Evolutionary conservation across 768 basidiomycete genomes (phyloP).

Genomic region (Pholiota molesta): DNA sequence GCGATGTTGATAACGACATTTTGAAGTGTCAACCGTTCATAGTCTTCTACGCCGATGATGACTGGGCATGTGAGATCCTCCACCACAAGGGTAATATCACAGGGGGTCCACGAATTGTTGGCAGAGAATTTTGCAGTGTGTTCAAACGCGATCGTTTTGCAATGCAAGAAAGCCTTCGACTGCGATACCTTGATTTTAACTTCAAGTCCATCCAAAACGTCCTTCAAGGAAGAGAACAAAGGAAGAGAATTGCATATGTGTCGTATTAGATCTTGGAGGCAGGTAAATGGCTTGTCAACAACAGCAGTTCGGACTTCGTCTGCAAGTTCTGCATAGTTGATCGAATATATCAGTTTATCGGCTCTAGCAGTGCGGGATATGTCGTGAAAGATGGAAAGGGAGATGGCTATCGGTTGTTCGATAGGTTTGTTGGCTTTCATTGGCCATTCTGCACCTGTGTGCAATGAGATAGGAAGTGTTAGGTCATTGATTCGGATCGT

Average conservation of each 20-base stretch:
- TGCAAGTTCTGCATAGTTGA: constrained; percentile 64
- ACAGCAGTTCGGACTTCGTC: constrained; percentile 30
- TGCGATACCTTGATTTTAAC: constrained; percentile 46
- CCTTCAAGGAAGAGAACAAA: constrained; percentile 25
- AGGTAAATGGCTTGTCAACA: constrained; percentile 34
- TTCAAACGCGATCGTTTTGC: constrained; percentile 45
- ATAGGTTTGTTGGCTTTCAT: constrained; percentile 29
- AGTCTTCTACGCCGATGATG: constrained; percentile 70
- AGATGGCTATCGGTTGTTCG: constrained; percentile 56
- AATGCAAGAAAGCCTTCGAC: constrained; percentile 54
- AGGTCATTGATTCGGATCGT: constrained; percentile 53
- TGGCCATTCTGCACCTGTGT: constrained; percentile 51
- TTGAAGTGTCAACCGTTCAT: constrained; percentile 69
- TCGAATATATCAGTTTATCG: constrained; percentile 59
- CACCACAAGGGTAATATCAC: constrained; percentile 28
- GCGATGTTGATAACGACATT: constrained; percentile 50
- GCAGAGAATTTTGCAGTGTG: constrained; percentile 29
- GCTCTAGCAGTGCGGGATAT: constrained; percentile 48
- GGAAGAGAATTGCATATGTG: constrained; percentile 44
- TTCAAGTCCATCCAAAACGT: constrained; percentile 34
- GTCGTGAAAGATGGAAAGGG: constrained; percentile 53
- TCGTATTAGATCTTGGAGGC: constrained; percentile 50
- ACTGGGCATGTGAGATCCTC: constrained; percentile 49
- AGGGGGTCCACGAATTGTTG: constrained; percentile 23
- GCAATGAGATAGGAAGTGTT: constrained; percentile 41